A percentile compares a stretch with the other conserved stretches of the same genome.
Conservation (phyloP, 177 flowering plant genomes). For the Vitis hybrid region DNA sequence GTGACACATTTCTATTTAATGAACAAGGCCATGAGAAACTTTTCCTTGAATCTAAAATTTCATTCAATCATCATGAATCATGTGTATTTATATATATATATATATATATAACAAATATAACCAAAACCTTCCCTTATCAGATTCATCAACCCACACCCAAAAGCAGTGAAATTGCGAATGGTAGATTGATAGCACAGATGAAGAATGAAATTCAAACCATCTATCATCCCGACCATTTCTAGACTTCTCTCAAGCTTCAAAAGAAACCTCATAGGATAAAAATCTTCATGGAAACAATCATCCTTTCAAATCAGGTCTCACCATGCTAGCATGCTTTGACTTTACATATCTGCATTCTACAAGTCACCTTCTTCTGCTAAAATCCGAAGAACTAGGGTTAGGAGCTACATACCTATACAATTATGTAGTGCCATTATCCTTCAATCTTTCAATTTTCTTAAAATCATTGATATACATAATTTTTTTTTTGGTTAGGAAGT, state of each 20-base stretch:
- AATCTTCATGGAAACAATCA: not conserved
- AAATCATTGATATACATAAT: not conserved
- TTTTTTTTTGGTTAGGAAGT: not conserved
- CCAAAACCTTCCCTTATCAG: not conserved
- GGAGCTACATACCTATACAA: not conserved
- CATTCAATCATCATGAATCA: not conserved
- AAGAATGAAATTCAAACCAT: not conserved
- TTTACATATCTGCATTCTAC: slow-evolving; percentile 1
- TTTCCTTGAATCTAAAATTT: not conserved
- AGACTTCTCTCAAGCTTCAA: not conserved
- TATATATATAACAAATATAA: not conserved
- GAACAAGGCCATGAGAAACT: not conserved
- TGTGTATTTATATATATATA: too few relatives aligned
- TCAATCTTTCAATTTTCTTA: not conserved
- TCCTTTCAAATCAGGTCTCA: not conserved
- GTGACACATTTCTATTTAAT: not conserved
- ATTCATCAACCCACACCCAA: not conserved
- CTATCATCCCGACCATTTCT: not conserved
- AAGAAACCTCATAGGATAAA: not conserved
- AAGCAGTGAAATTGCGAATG: not conserved
- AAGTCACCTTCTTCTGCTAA: not conserved
- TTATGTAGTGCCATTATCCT: not conserved
- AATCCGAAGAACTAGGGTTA: not conserved
- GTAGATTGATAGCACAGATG: not conserved
- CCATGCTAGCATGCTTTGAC: not conserved